phyloP scores from a whole-genome alignment of 768 basidiomycete genomes.

The Saitozyma podzolica region DNA sequence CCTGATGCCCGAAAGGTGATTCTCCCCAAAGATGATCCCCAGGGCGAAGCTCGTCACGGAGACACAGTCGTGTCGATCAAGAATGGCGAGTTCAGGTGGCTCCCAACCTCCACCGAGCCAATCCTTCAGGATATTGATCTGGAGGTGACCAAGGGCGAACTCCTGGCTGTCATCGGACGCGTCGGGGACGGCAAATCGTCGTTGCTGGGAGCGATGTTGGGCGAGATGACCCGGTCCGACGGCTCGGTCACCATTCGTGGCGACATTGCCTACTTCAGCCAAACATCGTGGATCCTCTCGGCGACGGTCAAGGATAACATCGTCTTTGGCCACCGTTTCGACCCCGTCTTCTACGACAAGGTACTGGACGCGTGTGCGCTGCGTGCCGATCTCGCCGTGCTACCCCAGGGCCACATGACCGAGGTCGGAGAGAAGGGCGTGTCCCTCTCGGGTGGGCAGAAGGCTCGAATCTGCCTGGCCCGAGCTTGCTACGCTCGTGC shows the following conservation, averaged over 20 bases:
- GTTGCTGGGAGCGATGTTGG: slow-evolving; percentile 67
- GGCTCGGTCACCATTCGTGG: slow-evolving; percentile 72
- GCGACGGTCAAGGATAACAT: slow-evolving; percentile 88
- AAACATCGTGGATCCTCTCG: slow-evolving; percentile 87
- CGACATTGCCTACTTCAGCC: slow-evolving; percentile 76
- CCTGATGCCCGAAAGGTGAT: slow-evolving; percentile 67
- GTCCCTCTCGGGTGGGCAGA: slow-evolving; percentile 48
- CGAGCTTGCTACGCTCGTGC: slow-evolving; percentile 88
- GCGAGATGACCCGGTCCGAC: slow-evolving; percentile 76
- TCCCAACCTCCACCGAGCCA: slow-evolving; percentile 54
- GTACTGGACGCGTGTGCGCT: slow-evolving; percentile 73
- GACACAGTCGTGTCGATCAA: slow-evolving; percentile 67
- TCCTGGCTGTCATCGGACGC: slow-evolving; percentile 80
- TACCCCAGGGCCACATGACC: slow-evolving; percentile 70
- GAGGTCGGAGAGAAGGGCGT: slow-evolving; percentile 54
- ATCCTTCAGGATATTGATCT: slow-evolving; percentile 77
- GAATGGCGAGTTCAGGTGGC: slow-evolving; percentile 81
- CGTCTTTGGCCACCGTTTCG: slow-evolving; percentile 83
- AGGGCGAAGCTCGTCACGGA: slow-evolving; percentile 41
- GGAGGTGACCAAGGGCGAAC: slow-evolving; percentile 74
- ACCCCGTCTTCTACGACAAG: slow-evolving; percentile 59
- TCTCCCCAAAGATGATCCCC: slow-evolving; percentile 31
- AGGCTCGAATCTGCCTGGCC: slow-evolving; percentile 57
- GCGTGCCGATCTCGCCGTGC: slow-evolving; percentile 70
- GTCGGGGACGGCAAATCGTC: slow-evolving; percentile 80